Base-by-base conservation (phyloP, 2,329 filamentous ascomycete genomes). In the Fusarium sp. region DNA sequence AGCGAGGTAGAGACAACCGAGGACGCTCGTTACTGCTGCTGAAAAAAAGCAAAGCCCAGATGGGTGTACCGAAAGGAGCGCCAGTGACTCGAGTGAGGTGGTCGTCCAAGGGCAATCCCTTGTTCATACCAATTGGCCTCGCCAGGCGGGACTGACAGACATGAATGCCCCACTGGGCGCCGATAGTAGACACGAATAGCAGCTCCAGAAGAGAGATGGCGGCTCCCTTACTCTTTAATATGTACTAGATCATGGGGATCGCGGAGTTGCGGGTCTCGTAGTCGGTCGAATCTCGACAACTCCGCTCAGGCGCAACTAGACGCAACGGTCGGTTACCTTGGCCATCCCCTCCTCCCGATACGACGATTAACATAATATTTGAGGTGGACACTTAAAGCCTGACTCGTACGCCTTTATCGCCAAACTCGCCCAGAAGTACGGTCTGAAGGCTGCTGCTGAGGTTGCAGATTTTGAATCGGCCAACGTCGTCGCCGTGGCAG, bases 111-210 rank as follows among this genome's bases (percentile, higher is more conserved):
- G 61, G 61, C 7, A 64, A 46, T 1, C 61, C 56, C 7, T 51
- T 50, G 40, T 64, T 42, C 6, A 40, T 46, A 13, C 49, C 42
- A 20, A 64, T 42, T 4, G 50, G 8, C 61, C 61, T 60, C n/a
- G 61, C 61, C 31, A 60, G 27, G 3, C 56, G 38, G 11, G 49
- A 64, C 36, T 64, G 61, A 50, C 56, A 64, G 3, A 50, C 36
- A 29, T 64, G 61, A 11, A 59, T 56, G 0, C 56, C 56, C 25
- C 34, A 31, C 5, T 40, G 20, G 4, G 56, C 33, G 4, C 61
- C 50, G 16, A 25, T 9, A 2, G 51, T 18, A 2, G 50, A 59
- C 8, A 56, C n/a, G 11, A 31, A 27, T 3, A 60, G 13, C 5
- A 50, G 4, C 2, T 6, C 13, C 25, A 56, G 40, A 5, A 56